These are phyloP conservation scores for Taxillus chinensis DNA, from an alignment of 164 flowering plant genomes.

Conservation along the genomic window DNA sequence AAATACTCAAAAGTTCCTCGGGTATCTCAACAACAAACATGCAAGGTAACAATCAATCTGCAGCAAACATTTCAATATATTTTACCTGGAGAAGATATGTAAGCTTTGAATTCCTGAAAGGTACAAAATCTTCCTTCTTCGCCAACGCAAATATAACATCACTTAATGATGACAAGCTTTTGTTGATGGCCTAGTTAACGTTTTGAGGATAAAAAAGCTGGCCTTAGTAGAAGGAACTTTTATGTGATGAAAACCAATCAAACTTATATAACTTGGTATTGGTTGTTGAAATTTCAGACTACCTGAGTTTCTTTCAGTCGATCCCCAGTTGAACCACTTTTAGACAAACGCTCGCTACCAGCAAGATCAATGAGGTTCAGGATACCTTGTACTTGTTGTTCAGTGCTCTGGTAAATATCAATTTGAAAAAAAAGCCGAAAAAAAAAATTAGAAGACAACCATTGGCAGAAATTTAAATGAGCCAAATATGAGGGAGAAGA, in stretches of 20 bases:
- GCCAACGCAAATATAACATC: slow-evolving; percentile 88
- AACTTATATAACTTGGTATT: not conserved
- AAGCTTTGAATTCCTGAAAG: slow-evolving; percentile 88
- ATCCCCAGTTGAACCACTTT: slow-evolving; percentile 93
- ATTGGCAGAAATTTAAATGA: not conserved
- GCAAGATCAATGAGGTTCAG: slow-evolving; percentile 95
- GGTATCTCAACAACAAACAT: too few species aligned
- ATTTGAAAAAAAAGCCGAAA: not conserved
- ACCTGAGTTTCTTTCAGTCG: slow-evolving; percentile 93
- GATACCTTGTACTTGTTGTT: slow-evolving; percentile 91
- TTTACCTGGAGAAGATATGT: slow-evolving; percentile 96
- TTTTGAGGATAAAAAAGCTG: not conserved
- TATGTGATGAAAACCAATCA: not conserved
- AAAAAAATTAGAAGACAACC: not conserved
- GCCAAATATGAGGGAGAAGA: too few species aligned
- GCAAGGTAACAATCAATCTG: too few species aligned
- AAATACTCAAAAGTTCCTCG: not conserved
- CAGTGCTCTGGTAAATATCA: slow-evolving; percentile 51
- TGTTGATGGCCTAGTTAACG: slow-evolving; percentile 68
- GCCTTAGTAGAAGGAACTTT: not conserved
- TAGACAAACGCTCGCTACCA: slow-evolving; percentile 98
- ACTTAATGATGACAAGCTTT: slow-evolving; percentile 77
- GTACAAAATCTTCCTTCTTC: slow-evolving; percentile 85
- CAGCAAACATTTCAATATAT: too few species aligned
- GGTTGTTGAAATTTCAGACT: not conserved